Evolutionary conservation across 2,329 filamentous ascomycete species (phyloP), one percentile per base, ranked within the genome.

Genomic region (Metarhizium anisopliae): DNA sequence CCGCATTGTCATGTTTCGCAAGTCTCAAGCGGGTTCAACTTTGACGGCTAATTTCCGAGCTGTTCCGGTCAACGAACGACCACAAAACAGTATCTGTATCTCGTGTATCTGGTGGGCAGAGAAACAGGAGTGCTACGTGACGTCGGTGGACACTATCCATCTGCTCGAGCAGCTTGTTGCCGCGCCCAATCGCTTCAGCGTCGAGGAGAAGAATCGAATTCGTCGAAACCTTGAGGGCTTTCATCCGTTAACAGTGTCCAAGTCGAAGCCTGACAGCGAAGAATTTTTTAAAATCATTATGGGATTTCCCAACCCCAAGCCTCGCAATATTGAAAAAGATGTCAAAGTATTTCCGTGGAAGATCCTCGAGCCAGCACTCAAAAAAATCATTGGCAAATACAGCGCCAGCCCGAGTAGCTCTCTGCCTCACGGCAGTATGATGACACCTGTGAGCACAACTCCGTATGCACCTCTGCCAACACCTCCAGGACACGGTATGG

Each of bases 201-300:
- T 97, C 4, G 93, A 97, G 69, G 94, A 97, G 77, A 99, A 97
- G 83, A 99, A 99, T 71, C 85, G 94, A 53, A 97, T 99, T 64
- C 86, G 94, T 35, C 85, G 94, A 60, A 99, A 99, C 66, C 78
- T 99, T 38, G 94, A 99, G 70, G 92, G 92, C 0, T 97, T 96
- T 76, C 86, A 90, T 40, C 94, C 94, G 1, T 74, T 90, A 60
- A 99, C 94, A 0, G 91, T 99, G 18, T 96, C 91, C 63, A 99
- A 99, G 72, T 85, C 86, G 56, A 96, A 95, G 73, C 68, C 85
- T 1, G 93, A 97, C 58, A 96, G 89, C 68, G 93, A 97, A 70
- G 90, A 95, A 55, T 97, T 97, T 72, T 97, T 97, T 84, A 96
- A 96, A 75, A 81, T 96, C 64, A 97, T 99, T 73, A 99, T 99